These are phyloP conservation scores for Neopestalotiopsis sp. DNA, from an alignment of 2,329 filamentous ascomycete genomes.

Conservation along the genomic window DNA sequence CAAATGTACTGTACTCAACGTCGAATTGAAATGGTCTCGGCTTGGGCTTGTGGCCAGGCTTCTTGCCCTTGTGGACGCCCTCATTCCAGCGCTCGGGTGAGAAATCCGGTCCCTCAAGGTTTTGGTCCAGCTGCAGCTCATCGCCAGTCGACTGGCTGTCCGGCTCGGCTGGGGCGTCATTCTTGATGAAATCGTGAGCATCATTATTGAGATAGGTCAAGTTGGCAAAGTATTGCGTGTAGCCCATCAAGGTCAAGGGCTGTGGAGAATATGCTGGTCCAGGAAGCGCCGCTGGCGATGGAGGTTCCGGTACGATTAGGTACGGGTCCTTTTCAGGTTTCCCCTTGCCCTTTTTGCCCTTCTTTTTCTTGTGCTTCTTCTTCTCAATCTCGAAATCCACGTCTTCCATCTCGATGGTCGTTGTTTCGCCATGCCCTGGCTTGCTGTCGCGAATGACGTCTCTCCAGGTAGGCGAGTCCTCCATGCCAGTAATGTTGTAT, in stretches of 20 bases:
- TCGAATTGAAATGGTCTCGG: slow-evolving; percentile 74
- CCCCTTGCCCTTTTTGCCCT: slow-evolving; percentile 48
- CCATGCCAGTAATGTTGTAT: slow-evolving; percentile 86
- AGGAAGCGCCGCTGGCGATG: slow-evolving; percentile 73
- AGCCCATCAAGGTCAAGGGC: slow-evolving; percentile 76
- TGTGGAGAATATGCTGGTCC: slow-evolving; percentile 92
- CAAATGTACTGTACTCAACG: slow-evolving; percentile 84
- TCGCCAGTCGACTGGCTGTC: not conserved
- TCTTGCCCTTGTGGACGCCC: slow-evolving; percentile 66
- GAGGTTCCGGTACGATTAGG: slow-evolving; percentile 71
- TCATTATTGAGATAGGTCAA: slow-evolving; percentile 88
- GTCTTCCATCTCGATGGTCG: not conserved
- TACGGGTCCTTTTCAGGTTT: slow-evolving; percentile 63
- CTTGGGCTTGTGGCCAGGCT: slow-evolving; percentile 58
- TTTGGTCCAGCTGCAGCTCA: not conserved
- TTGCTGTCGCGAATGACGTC: slow-evolving; percentile 21
- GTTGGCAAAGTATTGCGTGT: slow-evolving; percentile 93
- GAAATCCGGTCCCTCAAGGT: slow-evolving; percentile 31
- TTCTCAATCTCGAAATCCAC: slow-evolving; percentile 37
- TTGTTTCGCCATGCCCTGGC: not conserved
- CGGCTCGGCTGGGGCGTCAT: slow-evolving; percentile 31
- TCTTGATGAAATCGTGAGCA: slow-evolving; percentile 36
- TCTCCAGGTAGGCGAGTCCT: slow-evolving; percentile 55
- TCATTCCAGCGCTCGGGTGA: slow-evolving; percentile 60
- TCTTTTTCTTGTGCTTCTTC: slow-evolving; percentile 46